Percentiles rank a stretch among this genome's conserved stretches.
Conservation (phyloP, 179 eudicot species). For the Gypsophila paniculata region DNA sequence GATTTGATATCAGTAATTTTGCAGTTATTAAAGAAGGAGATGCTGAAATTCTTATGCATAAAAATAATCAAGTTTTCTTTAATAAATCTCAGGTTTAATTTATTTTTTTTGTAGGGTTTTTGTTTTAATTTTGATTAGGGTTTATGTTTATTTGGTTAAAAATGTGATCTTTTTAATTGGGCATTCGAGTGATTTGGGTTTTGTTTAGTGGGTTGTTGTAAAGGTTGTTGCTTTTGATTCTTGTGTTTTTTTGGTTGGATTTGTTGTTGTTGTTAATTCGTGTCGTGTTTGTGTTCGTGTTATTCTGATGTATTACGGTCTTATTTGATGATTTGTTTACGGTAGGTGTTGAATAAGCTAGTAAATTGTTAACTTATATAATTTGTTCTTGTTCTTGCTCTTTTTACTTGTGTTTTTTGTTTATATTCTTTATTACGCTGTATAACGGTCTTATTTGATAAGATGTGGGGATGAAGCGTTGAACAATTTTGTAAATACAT, state of each 20-base stretch:
- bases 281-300: not conserved
- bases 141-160: not conserved
- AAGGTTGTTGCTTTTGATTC: not conserved
- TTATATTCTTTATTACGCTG: too few relatives aligned
- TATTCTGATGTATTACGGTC: not conserved
- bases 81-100: conserved; percentile 80
- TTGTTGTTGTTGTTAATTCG: not conserved
- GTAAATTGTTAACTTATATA: too few relatives aligned
- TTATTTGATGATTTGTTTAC: not conserved
- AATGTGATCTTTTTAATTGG: conserved; percentile 7
- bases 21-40: conserved; percentile 86
- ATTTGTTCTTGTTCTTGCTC: too few relatives aligned
- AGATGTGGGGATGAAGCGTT: too few relatives aligned
- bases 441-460: too few relatives aligned
- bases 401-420: too few relatives aligned
- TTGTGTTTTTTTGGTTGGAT: not conserved
- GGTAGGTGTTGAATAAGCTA: too few relatives aligned
- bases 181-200: not conserved
- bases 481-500: too few relatives aligned
- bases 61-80: conserved; percentile 82
- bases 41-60: conserved; percentile 94
- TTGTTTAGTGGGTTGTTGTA: not conserved
- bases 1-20: conserved; percentile 59
- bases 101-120: not conserved
- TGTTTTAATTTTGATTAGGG: not conserved